Conservation (phyloP, 371 early-diverging fungal genomes). For the Apophysomyces ossiformis region DNA sequence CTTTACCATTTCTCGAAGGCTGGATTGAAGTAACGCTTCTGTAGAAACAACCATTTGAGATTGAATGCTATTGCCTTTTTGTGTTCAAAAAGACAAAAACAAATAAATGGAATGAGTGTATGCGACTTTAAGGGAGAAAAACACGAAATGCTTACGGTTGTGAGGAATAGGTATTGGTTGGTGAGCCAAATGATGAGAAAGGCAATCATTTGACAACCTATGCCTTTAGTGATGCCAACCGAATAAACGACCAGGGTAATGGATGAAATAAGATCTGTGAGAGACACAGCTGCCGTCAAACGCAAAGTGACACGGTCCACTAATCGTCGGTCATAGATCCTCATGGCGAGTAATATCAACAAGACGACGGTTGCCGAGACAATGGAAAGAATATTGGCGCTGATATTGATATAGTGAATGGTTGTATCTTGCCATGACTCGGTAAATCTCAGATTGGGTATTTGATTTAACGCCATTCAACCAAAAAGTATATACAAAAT, state of each 20-base stretch:
- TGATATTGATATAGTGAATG: constrained; percentile 20
- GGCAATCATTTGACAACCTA: constrained; percentile 17
- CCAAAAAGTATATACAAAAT: not conserved
- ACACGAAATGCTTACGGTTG: constrained; percentile 15
- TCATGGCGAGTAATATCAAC: constrained; percentile 22
- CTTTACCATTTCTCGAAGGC: constrained; percentile 31
- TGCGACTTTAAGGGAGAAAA: not conserved
- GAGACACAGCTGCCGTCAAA: constrained; percentile 25
- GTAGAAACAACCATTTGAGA: constrained; percentile 30
- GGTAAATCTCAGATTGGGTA: constrained; percentile 19
- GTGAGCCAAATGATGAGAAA: constrained; percentile 30
- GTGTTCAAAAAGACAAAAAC: no score
- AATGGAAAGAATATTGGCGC: constrained; percentile 20
- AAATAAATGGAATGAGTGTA: not conserved
- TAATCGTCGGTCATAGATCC: constrained; percentile 26
- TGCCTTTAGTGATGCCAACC: not conserved
- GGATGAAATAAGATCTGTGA: constrained; percentile 25
- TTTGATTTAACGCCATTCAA: constrained; percentile 2
- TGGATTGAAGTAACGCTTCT: constrained; percentile 25
- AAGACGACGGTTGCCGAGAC: constrained; percentile 23
- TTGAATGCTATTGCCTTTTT: constrained; percentile 32
- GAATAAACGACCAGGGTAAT: constrained; percentile 20
- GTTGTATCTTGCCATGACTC: constrained; percentile 14
- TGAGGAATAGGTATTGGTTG: constrained; percentile 27
- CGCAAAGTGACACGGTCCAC: constrained; percentile 33